Percentiles rank a stretch among this genome's conserved stretches.
Evolutionary conservation across 768 basidiomycete genomes (phyloP).

Genomic region (Tulasnella sp.): DNA sequence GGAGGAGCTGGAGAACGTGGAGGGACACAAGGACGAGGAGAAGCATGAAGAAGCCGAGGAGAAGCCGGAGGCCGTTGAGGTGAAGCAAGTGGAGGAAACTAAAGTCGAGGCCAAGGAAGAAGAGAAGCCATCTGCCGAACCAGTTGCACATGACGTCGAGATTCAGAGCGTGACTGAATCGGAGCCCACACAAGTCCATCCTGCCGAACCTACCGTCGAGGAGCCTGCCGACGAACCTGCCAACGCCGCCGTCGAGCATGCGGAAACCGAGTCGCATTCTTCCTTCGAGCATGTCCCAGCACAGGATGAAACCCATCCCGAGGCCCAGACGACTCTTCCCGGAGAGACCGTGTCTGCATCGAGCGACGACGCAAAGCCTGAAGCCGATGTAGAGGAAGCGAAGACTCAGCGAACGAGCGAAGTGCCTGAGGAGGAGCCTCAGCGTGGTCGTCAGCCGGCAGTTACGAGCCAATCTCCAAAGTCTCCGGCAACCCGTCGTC

Average conservation of each 20-base stretch:
- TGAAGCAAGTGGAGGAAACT: constrained; percentile 42
- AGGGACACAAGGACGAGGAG: constrained; percentile 40
- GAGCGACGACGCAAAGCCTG: background rate
- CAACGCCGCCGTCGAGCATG: background rate
- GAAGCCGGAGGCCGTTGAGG: constrained; percentile 29
- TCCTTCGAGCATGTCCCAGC: background rate
- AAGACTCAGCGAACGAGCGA: background rate
- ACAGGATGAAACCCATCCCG: background rate
- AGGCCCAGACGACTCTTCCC: background rate
- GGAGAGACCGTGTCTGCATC: background rate
- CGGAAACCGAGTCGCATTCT: background rate
- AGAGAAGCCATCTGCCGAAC: background rate
- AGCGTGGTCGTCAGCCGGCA: background rate
- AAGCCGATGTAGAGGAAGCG: background rate
- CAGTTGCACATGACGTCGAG: background rate
- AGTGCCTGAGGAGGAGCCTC: background rate
- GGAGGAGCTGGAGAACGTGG: constrained; percentile 58
- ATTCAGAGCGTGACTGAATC: background rate
- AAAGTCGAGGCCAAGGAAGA: background rate
- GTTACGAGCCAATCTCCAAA: background rate
- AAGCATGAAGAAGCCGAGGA: no score
- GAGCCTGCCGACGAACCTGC: background rate
- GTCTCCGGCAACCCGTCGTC: background rate
- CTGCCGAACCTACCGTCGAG: background rate
- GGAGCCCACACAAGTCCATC: background rate